Evolutionary conservation across 176 grass and related monocot genomes (phyloP).

Genomic region (Phyllostachys edulis): DNA sequence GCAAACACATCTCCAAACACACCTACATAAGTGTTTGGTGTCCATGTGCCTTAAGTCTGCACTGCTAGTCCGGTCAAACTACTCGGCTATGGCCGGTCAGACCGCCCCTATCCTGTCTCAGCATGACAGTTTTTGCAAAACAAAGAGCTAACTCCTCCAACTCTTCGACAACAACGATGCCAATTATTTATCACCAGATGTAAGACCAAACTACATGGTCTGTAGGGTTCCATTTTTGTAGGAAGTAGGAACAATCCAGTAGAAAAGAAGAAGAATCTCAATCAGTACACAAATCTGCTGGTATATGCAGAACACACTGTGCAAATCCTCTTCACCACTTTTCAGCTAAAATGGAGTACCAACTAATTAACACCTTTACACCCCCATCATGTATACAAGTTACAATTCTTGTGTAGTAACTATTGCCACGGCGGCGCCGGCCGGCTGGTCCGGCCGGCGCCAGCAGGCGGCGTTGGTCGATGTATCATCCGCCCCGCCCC

Average conservation of each 20-base stretch:
- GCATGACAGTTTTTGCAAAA: no score
- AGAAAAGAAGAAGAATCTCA: background rate
- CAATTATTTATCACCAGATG: no score
- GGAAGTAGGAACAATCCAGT: background rate
- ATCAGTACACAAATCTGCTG: background rate
- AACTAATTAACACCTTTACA: background rate
- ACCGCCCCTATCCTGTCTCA: no score
- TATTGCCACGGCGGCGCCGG: constrained; percentile 15
- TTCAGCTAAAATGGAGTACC: background rate
- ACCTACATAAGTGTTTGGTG: no score
- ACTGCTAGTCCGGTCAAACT: no score
- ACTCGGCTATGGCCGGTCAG: no score
- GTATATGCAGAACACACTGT: background rate
- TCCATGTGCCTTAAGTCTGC: no score
- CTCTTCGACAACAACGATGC: no score
- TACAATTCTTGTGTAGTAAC: background rate
- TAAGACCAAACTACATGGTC: no score
- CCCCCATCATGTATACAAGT: background rate
- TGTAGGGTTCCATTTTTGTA: no score
- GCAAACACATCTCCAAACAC: no score
- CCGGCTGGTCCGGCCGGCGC: background rate
- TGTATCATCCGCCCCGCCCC: background rate
- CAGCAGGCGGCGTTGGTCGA: background rate
- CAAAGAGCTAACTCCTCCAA: no score
- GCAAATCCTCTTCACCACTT: background rate